Base-by-base conservation (phyloP, 2,329 filamentous ascomycete species). In the Epichloe sylvatica region DNA sequence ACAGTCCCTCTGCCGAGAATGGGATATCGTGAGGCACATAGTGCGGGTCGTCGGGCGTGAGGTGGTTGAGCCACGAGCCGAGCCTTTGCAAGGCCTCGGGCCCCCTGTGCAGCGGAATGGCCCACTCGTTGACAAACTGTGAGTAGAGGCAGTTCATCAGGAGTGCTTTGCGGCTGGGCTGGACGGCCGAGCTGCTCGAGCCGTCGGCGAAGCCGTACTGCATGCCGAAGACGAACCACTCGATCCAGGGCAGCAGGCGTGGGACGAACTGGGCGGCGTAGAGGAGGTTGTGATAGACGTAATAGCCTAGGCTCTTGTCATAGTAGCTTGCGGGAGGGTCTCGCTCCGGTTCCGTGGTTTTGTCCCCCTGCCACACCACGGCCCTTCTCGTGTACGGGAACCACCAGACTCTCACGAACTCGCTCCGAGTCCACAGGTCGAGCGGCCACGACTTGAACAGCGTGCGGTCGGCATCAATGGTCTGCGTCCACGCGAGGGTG, bases 101-200 rank as follows among this genome's bases (percentile, higher is more conserved):
- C 0, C 92, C 92, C 56, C 84, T 84, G 54, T 80, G 72, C 1
- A 98, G 74, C 1, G 92, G 91, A 6, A 98, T 76, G 0, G 91
- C 91, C 92, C 92, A 98, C 65, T 98, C 92, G 65, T 98, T 96
- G 56, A 98, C 92, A 59, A 88, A 95, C 63, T 98, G 92, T n/a
- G 86, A 91, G 72, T 96, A 98, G 5, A 97, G 77, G 61, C 92
- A 98, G 70, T 98, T 92, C 86, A 98, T 91, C 47, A 96, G 74
- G 43, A 97, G 77, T 12, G 89, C 91, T 55, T 83, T 73, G 52
- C 84, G 80, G 54, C 84, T 85, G 21, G 84, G 81, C 66, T 96
- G 85, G 17, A 96, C 78, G 5, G 84, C 91, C n/a, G 76, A 74
- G 39, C 80, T 84, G 47, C 75, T 74, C 3, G 74, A 76, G 46